These are phyloP conservation scores for Lotus japonicus DNA, from an alignment of 306 rosid species.

Conservation along the genomic window DNA sequence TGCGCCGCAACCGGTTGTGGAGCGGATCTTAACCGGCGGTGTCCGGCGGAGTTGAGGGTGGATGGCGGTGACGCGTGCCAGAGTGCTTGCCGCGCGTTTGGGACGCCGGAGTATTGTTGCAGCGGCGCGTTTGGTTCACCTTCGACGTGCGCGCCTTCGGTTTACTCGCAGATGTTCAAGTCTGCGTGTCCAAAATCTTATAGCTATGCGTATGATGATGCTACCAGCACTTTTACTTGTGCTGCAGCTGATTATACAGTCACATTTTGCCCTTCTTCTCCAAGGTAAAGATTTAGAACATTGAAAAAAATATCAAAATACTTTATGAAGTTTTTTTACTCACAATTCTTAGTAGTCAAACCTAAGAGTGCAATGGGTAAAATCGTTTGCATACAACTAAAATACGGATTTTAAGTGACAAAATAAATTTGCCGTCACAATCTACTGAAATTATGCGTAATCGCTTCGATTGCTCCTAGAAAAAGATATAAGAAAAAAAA, in stretches of 20 bases:
- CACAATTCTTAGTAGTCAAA: no score
- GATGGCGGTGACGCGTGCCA: slow-evolving; percentile 67
- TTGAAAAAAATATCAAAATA: no score
- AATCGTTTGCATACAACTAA: no score
- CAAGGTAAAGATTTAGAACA: no score
- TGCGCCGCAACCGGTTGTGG: slow-evolving; percentile 68
- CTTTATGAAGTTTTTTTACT: no score
- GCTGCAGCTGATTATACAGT: slow-evolving; percentile 55
- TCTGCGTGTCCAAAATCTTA: slow-evolving; percentile 74
- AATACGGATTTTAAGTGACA: no score
- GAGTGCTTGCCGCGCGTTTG: slow-evolving; percentile 85
- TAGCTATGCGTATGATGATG: slow-evolving; percentile 84
- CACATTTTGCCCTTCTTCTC: slow-evolving; percentile 68
- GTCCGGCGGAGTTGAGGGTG: slow-evolving; percentile 63
- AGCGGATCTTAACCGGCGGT: slow-evolving; percentile 52
- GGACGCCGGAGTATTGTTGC: slow-evolving; percentile 68
- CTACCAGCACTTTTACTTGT: slow-evolving; percentile 72
- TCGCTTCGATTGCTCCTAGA: no score
- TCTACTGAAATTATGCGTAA: no score
- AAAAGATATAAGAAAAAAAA: no score
- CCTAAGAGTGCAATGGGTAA: no score
- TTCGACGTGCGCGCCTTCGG: slow-evolving; percentile 50
- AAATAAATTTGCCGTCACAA: no score
- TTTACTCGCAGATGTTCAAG: slow-evolving; percentile 67
- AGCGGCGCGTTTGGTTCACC: slow-evolving; percentile 58